Evolutionary conservation across 2,329 filamentous ascomycete species (phyloP), one percentile per base, ranked within the genome.

Genomic region (Sporothrix globosa): DNA sequence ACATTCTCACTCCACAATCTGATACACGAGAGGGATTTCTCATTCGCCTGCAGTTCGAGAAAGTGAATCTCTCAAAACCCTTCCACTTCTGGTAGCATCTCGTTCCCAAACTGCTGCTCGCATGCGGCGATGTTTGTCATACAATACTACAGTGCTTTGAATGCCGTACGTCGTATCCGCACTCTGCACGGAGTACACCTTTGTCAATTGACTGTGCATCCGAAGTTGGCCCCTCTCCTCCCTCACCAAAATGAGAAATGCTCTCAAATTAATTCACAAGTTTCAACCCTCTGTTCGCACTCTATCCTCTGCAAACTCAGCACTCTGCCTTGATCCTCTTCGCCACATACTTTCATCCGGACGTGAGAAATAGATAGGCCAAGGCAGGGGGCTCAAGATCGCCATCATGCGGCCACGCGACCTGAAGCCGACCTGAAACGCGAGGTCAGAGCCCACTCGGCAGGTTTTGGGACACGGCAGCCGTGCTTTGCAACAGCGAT

Each of bases 361-460:
- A 56, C 5, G 48, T 48, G 58, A 34, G 48, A 66, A 21, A 67
- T 50, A 58, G 19, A 65, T n/a, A n/a, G 48, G 39, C 4, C 27
- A 67, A 48, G 63, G 30, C 50, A 34, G 69, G 48, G 68, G 63
- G 60, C 27, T 4, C 17, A 50, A 34, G 61, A 69, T 69, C 67
- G n/a, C 39, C 67, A 30, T 72, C 24, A 72, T 71, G 71, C 71
- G 41, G 39, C 46, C 69, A 41, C 48, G 50, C 53, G 13, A 70
- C 73, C 74, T 77, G 76, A 77, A 76, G 74, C 76, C 72, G 65
- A 74, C 72, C 67, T 77, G 76, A 77, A 77, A 77, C 76, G 67
- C 70, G 73, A 66, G 44, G 72, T 27, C 70, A 67, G 58, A 69
- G 66, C 67, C 39, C 56, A 39, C 56, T 21, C 27, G 21, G 34